These are phyloP conservation scores for Hirsutella minnesotensis DNA, from an alignment of 2,329 filamentous ascomycete species.

Conservation along the genomic window DNA sequence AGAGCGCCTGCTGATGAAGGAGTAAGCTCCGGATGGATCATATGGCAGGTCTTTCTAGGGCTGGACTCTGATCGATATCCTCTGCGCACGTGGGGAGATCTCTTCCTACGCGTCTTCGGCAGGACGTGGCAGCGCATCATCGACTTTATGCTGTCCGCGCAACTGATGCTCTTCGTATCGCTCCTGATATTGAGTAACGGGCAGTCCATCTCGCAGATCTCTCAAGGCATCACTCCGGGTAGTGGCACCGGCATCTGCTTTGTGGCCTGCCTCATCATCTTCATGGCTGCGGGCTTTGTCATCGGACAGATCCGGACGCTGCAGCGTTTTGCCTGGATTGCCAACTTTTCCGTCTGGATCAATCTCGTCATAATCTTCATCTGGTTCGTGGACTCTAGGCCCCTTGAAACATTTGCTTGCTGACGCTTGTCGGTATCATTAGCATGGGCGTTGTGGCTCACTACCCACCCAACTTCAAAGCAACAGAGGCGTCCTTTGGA, in stretches of 20 bases:
- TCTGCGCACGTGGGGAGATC: conserved; percentile 31
- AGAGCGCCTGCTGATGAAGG: conserved; percentile 10
- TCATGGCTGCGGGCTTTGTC: conserved; percentile 36
- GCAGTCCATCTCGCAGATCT: conserved; percentile 41
- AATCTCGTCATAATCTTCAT: conserved; percentile 41
- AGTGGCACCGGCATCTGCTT: conserved; percentile 32
- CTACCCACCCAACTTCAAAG: conserved; percentile 33
- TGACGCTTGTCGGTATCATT: too few species aligned
- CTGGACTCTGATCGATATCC: conserved; percentile 34
- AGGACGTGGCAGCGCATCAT: conserved; percentile 28
- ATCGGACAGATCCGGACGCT: conserved; percentile 43
- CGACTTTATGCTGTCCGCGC: conserved; percentile 34
- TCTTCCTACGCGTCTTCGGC: conserved; percentile 35
- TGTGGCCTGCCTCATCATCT: conserved; percentile 37
- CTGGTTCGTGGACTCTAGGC: conserved; percentile 9
- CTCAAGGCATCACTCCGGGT: conserved; percentile 14
- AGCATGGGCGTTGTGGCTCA: conserved; percentile 40
- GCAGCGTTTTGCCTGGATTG: conserved; percentile 39
- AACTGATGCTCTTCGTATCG: conserved; percentile 36
- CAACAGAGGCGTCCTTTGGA: conserved; percentile 16
- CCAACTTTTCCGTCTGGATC: conserved; percentile 44
- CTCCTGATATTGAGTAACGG: conserved; percentile 40
- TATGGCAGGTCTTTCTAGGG: conserved; percentile 30
- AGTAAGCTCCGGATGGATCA: conserved; percentile 27
- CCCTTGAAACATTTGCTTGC: not conserved